phyloP scores from a whole-genome alignment of 495 filamentous ascomycete genomes.

The Xylaria acuta region DNA sequence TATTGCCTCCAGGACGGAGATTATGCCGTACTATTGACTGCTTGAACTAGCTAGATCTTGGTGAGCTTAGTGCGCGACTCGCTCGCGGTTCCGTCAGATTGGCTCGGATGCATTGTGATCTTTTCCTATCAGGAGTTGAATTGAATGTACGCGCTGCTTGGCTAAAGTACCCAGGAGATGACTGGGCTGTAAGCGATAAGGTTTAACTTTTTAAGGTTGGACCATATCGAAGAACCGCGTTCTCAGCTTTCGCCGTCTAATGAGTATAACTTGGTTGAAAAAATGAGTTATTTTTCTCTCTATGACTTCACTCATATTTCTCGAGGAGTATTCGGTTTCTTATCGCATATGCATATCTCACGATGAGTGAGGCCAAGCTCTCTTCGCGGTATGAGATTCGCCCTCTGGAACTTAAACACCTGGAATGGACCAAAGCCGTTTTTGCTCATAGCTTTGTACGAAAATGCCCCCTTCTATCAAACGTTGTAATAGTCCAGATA shows the following conservation, averaged over 20 bases:
- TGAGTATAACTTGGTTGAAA: background rate
- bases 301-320: background rate
- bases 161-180: background rate
- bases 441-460: conserved; percentile 26
- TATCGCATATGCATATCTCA: background rate
- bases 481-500: background rate
- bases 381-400: conserved; percentile 21
- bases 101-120: background rate
- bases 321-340: background rate
- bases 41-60: background rate
- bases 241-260: background rate
- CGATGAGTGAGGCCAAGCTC: conserved; percentile 15
- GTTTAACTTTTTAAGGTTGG: background rate
- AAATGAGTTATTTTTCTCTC: background rate
- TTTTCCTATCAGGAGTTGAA: background rate
- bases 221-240: conserved; percentile 2
- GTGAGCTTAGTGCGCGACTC: background rate
- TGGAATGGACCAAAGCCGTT: conserved; percentile 20
- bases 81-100: background rate
- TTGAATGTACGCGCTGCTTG: background rate
- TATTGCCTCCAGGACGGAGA: background rate
- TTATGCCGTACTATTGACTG: background rate
- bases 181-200: background rate
- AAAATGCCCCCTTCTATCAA: background rate
- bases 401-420: conserved; percentile 9